A percentile compares a stretch with the other conserved stretches of the same genome.
phyloP scores from a whole-genome alignment of 164 flowering plant genomes.

The Chimonanthus praecox region DNA sequence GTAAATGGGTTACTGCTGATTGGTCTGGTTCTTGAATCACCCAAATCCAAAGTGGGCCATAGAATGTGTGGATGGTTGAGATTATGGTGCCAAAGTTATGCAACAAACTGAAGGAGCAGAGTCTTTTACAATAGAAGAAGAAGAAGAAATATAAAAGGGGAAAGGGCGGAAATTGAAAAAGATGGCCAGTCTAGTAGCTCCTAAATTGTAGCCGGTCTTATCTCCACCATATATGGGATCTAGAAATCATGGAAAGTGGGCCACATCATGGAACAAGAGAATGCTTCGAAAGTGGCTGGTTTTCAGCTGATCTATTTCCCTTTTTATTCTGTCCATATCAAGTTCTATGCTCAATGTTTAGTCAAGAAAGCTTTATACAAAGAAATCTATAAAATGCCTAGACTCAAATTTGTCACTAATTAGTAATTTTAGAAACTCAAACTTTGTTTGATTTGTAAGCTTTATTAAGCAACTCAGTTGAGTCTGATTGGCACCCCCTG shows the following conservation, averaged over 20 bases:
- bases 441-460: too few species aligned
- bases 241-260: neutral
- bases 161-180: too few species aligned
- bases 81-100: neutral
- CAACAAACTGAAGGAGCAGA: neutral
- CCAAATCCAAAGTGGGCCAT: neutral
- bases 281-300: too few species aligned
- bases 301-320: too few species aligned
- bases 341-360: too few species aligned
- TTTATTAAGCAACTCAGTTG: too few species aligned
- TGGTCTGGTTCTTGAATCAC: neutral
- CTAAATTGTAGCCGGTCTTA: neutral
- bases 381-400: too few species aligned
- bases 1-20: neutral
- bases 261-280: neutral
- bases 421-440: too few species aligned
- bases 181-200: neutral
- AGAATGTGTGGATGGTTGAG: neutral
- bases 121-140: neutral
- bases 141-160: neutral
- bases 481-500: too few species aligned
- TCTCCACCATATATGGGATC: neutral
- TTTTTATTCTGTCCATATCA: too few species aligned
- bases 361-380: too few species aligned
- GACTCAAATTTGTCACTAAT: too few species aligned